Base-by-base conservation (phyloP, 495 filamentous ascomycete species). In the Durotheca rogersii region DNA sequence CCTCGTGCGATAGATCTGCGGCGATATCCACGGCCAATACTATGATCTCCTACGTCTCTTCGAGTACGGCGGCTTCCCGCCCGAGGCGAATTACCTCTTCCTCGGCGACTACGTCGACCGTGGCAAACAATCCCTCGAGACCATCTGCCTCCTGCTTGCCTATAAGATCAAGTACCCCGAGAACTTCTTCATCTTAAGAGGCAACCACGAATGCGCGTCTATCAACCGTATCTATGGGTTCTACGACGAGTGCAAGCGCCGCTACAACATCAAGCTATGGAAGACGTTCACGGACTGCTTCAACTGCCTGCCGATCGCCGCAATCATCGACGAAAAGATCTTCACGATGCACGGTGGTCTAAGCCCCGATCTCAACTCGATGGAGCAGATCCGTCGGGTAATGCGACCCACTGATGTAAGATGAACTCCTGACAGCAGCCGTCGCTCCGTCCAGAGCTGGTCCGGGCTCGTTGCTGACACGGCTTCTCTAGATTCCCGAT, bases 131-230 rank as follows among this genome's bases (percentile, higher is more conserved):
- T 97, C 94, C 2, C 85, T 98, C 25, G 93, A 98, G 80, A 98
- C 93, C 50, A 98, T 98, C 77, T 98, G 93, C 79, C 80, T 98
- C 47, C 82, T 98, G 41, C 82, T 98, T 7, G 93, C 93, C 11
- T 98, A 98, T 82, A 98, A 98, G 83, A 98, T 98, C 81, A 97
- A 97, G 77, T 98, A 96, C 69, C 93, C 93, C 29, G 93, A 98
- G 78, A 98, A 98, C 80, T 98, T 98, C 81, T 98, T 98, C 78
- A 87, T 98, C 61, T 81, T 98, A 35, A 88, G 93, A 57, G 93
- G 93, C 47, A 98, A 98, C 81, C 93, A 98, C 76, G 93, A 98
- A 69, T 98, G 93, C 74, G 93, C 93, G 17, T 96, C 93, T 15
- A 98, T 98, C 79, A 98, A 98, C 77, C 94, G 93, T 71, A 98